phyloP scores from a whole-genome alignment of 2,329 filamentous ascomycete species.

The Claviceps lovelessii region DNA sequence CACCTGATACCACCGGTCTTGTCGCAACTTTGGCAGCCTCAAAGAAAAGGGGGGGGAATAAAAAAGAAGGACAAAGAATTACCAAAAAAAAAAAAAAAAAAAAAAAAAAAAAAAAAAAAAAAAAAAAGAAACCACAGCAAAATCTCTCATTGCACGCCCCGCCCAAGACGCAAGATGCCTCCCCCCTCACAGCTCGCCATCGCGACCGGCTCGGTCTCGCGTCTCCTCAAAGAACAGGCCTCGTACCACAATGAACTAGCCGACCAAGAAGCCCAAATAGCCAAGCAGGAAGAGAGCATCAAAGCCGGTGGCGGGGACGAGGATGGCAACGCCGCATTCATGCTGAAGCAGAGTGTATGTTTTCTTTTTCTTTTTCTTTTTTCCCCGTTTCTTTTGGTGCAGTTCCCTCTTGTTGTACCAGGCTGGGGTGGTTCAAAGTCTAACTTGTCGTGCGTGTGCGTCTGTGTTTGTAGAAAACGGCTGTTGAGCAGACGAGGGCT shows the following conservation, averaged over 20 bases:
- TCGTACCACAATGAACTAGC: conserved; percentile 80
- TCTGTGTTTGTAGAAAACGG: conserved; percentile 46
- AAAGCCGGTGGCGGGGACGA: conserved; percentile 33
- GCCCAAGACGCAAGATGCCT: conserved; percentile 42
- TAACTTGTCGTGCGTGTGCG: background rate
- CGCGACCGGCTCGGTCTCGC: conserved; percentile 62
- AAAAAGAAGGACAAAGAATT: no score
- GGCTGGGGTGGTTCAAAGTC: background rate
- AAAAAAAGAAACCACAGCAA: background rate
- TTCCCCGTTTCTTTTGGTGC: background rate
- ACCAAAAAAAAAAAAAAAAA: background rate
- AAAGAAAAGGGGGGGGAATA: background rate
- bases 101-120: background rate
- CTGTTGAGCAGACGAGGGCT: conserved; percentile 73
- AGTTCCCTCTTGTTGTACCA: background rate
- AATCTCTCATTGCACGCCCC: background rate
- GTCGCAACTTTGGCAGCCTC: no score
- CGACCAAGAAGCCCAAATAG: conserved; percentile 57
- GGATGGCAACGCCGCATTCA: conserved; percentile 63
- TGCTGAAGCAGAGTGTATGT: conserved; percentile 73
- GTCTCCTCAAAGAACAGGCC: conserved; percentile 80
- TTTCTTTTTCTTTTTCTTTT: background rate
- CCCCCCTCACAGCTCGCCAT: conserved; percentile 65
- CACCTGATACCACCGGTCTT: no score
- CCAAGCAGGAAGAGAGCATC: conserved; percentile 50